A percentile compares a stretch with the other conserved stretches of the same genome.
Conservation (phyloP, 768 basidiomycete species). For the Sarcodon sp. region DNA sequence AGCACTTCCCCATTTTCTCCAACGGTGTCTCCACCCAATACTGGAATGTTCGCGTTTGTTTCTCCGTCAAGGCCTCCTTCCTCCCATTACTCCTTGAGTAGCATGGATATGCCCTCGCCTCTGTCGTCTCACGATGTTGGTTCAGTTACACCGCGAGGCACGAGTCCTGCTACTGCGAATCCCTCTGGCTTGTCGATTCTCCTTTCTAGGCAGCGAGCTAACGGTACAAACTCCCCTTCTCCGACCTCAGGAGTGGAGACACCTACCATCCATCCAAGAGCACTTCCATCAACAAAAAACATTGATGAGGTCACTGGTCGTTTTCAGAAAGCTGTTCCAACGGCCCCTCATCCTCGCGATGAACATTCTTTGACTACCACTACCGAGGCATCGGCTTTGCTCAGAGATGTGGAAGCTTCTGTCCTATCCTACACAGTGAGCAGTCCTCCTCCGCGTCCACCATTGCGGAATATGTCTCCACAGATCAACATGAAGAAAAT, state of each 20-base stretch:
- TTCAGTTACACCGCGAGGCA: constrained; percentile 8
- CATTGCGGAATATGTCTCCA: too few species aligned
- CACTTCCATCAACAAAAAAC: constrained; percentile 7
- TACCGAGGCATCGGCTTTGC: constrained; percentile 10
- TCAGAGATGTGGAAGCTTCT: constrained; percentile 13
- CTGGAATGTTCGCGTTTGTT: background rate
- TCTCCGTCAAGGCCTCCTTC: constrained; percentile 7
- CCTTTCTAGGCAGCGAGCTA: constrained; percentile 8
- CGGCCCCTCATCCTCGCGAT: background rate
- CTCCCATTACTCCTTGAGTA: constrained; percentile 3
- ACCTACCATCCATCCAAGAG: constrained; percentile 1
- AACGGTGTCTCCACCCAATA: background rate
- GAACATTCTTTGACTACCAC: background rate
- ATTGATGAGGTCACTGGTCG: background rate
- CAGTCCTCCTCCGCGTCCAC: too few species aligned
- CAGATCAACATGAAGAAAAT: background rate
- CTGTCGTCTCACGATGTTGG: constrained; percentile 8
- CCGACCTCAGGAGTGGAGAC: background rate
- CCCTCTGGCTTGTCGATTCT: constrained; percentile 15
- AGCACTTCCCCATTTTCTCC: constrained; percentile 1
- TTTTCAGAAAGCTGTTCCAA: constrained; percentile 3
- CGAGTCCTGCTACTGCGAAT: constrained; percentile 4
- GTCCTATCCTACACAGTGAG: too few species aligned
- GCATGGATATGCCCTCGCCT: constrained; percentile 11
- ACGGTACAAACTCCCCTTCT: background rate